These are phyloP conservation scores for Nidularia sp. DNA, from an alignment of 768 basidiomycete species.

Conservation along the genomic window DNA sequence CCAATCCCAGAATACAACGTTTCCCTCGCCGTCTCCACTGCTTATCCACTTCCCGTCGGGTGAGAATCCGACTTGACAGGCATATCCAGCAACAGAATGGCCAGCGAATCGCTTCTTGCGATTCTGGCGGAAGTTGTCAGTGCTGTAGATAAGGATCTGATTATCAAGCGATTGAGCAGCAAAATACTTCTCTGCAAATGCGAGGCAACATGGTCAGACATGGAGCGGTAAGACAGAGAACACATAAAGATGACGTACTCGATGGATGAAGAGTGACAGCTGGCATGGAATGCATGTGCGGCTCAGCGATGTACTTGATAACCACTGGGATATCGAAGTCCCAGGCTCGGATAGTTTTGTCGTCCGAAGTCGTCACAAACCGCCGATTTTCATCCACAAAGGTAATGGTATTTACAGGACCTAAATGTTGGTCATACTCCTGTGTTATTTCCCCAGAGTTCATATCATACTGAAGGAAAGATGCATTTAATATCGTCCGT, in stretches of 20 bases:
- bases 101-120: conserved; percentile 98
- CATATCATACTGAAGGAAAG: conserved; percentile 81
- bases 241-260: conserved; percentile 52
- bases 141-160: conserved; percentile 95
- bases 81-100: conserved; percentile 95
- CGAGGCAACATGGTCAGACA: conserved; percentile 7
- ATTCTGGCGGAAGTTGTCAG: conserved; percentile 98
- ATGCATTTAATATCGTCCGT: conserved; percentile 1
- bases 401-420: conserved; percentile 97
- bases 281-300: conserved; percentile 99
- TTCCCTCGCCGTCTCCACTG: conserved; percentile 92
- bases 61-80: conserved; percentile 95
- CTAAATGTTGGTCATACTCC: conserved; percentile 98
- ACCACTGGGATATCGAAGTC: conserved; percentile 99
- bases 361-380: conserved; percentile 97
- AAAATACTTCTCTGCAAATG: conserved; percentile 83
- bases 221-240: conserved; percentile 5
- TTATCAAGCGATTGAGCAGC: conserved; percentile 98
- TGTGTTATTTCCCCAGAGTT: conserved; percentile 93
- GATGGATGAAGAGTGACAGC: conserved; percentile 94
- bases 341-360: conserved; percentile 99
- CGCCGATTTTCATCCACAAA: conserved; percentile 98
- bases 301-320: conserved; percentile 99
- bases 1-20: conserved; percentile 99
- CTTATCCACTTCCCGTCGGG: conserved; percentile 99